Evolutionary conservation across 108 stramenopile species (phyloP).

Genomic region (Nitzschia inconspicua): DNA sequence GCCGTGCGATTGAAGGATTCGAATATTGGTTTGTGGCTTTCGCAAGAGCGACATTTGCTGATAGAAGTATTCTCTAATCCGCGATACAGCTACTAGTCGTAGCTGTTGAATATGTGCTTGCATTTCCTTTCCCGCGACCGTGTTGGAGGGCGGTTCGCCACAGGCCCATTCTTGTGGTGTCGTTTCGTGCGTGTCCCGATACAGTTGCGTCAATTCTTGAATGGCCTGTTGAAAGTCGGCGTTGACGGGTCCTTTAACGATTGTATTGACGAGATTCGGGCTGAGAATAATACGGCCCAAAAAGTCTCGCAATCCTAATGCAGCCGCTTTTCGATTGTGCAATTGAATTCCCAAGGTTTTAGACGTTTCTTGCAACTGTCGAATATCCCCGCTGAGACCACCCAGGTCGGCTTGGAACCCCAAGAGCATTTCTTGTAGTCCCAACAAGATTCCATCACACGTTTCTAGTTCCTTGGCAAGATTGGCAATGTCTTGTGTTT

Average conservation of each 20-base stretch:
- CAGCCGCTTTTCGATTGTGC: conserved; percentile 89
- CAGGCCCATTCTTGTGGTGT: conserved; percentile 43
- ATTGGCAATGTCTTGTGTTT: conserved; percentile 53
- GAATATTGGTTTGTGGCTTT: conserved; percentile 91
- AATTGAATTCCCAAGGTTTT: conserved; percentile 84
- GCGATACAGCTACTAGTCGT: conserved; percentile 80
- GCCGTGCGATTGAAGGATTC: conserved; percentile 93
- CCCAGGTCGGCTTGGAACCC: conserved; percentile 99
- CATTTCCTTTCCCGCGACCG: conserved; percentile 89
- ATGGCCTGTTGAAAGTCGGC: conserved; percentile 86
- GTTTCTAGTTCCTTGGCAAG: conserved; percentile 83
- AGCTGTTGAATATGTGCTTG: conserved; percentile 83
- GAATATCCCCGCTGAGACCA: conserved; percentile 94
- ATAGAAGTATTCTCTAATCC: conserved; percentile 85
- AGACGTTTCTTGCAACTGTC: conserved; percentile 91
- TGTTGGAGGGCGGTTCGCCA: conserved; percentile 67
- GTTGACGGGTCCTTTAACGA: conserved; percentile 90
- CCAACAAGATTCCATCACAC: conserved; percentile 91
- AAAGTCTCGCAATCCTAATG: conserved; percentile 83
- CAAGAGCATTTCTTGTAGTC: conserved; percentile 95
- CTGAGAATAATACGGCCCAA: conserved; percentile 89
- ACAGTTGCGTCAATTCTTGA: conserved; percentile 84
- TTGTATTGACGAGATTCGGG: conserved; percentile 75
- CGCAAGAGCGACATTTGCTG: conserved; percentile 67
- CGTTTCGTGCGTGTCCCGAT: conserved; percentile 68